Percentiles rank a stretch among this genome's conserved stretches.
Evolutionary conservation across 768 basidiomycete species (phyloP).

Genomic region (Calocybe cyanea): DNA sequence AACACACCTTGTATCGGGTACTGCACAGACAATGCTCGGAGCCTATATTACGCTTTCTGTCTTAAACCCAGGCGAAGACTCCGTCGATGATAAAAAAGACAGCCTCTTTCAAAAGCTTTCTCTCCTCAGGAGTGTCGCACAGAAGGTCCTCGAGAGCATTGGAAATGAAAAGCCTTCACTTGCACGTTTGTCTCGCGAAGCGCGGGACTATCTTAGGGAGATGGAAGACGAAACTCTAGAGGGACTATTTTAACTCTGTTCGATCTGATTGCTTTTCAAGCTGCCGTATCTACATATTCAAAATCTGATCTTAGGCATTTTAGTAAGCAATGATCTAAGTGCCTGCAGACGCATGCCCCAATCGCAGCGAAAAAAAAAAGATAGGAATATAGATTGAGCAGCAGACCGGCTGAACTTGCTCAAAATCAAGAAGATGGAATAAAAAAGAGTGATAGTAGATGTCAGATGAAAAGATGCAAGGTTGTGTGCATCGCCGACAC

Average conservation of each 20-base stretch:
- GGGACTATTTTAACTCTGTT: constrained; percentile 43
- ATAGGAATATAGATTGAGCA: too few relatives aligned
- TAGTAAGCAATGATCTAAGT: too few relatives aligned
- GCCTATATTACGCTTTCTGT: constrained; percentile 59
- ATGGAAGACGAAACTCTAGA: constrained; percentile 39
- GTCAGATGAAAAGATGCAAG: too few relatives aligned
- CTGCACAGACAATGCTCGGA: constrained; percentile 59
- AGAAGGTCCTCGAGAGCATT: constrained; percentile 69
- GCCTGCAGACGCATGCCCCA: too few relatives aligned
- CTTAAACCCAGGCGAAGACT: constrained; percentile 47
- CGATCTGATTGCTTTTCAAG: too few relatives aligned
- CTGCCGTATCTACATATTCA: too few relatives aligned
- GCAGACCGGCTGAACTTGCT: too few relatives aligned
- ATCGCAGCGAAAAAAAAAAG: too few relatives aligned
- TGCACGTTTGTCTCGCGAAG: constrained; percentile 78
- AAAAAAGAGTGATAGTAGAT: too few relatives aligned
- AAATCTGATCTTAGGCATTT: too few relatives aligned
- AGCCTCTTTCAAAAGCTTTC: constrained; percentile 65
- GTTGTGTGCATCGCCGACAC: too few relatives aligned
- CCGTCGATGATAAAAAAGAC: constrained; percentile 31
- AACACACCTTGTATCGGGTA: constrained; percentile 60
- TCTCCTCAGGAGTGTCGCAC: constrained; percentile 57
- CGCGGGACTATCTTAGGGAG: constrained; percentile 63
- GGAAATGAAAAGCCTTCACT: constrained; percentile 69
- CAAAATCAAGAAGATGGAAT: too few relatives aligned